phyloP scores from a whole-genome alignment of 805 yeast genomes.

The Ogataea trehalophila region DNA sequence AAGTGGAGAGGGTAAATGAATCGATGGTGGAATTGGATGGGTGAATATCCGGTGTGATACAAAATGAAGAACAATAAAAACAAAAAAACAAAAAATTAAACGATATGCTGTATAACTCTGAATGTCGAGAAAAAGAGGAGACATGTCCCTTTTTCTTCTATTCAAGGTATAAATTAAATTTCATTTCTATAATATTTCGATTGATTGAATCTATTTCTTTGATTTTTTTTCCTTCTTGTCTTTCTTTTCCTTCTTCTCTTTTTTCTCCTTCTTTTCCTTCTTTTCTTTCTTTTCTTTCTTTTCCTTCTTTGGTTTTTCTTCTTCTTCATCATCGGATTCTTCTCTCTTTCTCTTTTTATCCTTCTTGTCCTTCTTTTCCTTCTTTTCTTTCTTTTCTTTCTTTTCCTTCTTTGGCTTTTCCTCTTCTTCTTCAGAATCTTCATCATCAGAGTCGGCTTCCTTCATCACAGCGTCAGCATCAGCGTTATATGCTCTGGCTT shows the following conservation, averaged over 20 bases:
- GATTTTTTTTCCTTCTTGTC: slow-evolving; percentile 19
- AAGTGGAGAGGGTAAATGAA: too few relatives aligned
- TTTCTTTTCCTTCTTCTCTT: slow-evolving; percentile 21
- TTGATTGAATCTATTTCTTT: slow-evolving; percentile 12
- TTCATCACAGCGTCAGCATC: slow-evolving; percentile 77
- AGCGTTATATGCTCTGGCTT: slow-evolving; percentile 84
- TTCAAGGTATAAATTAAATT: background rate
- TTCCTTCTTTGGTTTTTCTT: slow-evolving; percentile 18
- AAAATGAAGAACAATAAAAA: too few relatives aligned
- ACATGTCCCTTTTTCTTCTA: slow-evolving; percentile 25
- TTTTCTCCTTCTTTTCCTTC: slow-evolving; percentile 19
- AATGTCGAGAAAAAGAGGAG: too few relatives aligned
- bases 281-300: slow-evolving; percentile 21
- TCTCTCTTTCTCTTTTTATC: background rate
- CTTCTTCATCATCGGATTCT: slow-evolving; percentile 6
- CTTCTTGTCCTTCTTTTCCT: slow-evolving; percentile 2
- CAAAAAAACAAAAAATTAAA: too few relatives aligned
- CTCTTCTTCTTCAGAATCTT: slow-evolving; percentile 30
- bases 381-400: background rate
- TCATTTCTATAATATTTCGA: too few relatives aligned
- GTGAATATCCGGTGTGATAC: too few relatives aligned
- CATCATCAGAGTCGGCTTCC: slow-evolving; percentile 27
- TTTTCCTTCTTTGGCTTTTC: slow-evolving; percentile 19
- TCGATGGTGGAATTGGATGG: too few relatives aligned
- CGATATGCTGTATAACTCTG: too few relatives aligned